Evolutionary conservation across 495 filamentous ascomycete species (phyloP), one percentile per base, ranked within the genome.

Genomic region (Talaromyces stipitatus): DNA sequence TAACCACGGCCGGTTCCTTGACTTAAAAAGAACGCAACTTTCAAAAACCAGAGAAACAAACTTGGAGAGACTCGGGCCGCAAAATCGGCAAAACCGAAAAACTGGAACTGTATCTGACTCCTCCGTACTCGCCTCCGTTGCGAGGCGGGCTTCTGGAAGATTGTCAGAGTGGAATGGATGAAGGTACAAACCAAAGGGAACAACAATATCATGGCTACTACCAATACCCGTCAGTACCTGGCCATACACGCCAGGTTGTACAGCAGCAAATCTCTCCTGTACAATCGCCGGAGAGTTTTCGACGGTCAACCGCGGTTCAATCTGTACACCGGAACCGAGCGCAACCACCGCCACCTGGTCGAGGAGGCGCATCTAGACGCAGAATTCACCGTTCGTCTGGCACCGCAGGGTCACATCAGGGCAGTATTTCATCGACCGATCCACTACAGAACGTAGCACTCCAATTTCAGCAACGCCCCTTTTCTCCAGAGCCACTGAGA

Each of bases 161-260:
- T 66, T 68, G 64, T 58, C 66, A 75, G 60, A 67, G 73, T 77
- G 83, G 75, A 52, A 90, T 91, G 87, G 87, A 89, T 78, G 84
- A 86, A 74, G 80, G 84, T 66, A 72, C 74, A 64, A 78, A 77
- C 59, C 81, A 78, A 69, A 78, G 83, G 70, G 84, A 48, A 26
- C 45, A 18, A 12, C 48, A 86, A 81, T 85, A 84, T 72, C 81
- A 87, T 79, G 86, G 87, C 64, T 75, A 80, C 69, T 76, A 82
- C 58, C 64, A 57, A 50, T 70, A 67, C 62, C 61, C 62, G 54
- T 50, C 66, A 45, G 58, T 59, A 28, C 29, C 58, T 54, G 66
- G 64, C 43, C 61, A 64, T 58, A 54, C 63, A 57, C 66, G 60
- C 55, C 61, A 62, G 45, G 58, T 64, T 14, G 54, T 53, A 54